Base-by-base conservation (phyloP, 2,329 filamentous ascomycete genomes). In the Aureobasidium sp. region DNA sequence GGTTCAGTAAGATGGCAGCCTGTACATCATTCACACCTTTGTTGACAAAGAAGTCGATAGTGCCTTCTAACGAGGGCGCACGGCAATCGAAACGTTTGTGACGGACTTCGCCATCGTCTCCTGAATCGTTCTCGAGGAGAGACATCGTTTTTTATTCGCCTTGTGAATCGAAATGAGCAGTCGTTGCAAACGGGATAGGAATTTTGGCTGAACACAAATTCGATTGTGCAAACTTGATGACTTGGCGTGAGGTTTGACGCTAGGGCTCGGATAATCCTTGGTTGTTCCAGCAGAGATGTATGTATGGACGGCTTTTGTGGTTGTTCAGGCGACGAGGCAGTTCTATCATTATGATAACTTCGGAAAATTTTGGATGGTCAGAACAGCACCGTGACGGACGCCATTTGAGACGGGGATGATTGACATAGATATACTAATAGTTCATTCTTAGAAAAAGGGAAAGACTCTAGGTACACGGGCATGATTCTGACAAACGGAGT, bases 41-140 rank as follows among this genome's bases (percentile, higher is more conserved):
- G 5, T 27, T 26, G 5, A 15, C 12, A 6, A 39, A 52, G 50
- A 52, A 52, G 2, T 52, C 50, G 34, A 39, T 37, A 7, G 39
- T 52, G 3, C 34, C 50, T 7, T 20, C 20, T 1, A 52, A 20
- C 26, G 50, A 52, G n/a, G 50, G 50, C 8, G 50, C 50, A 37
- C 20, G n/a, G 20, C 39, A 52, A 13, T 52, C 50, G 50, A 52
- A 52, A 23, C 50, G 50, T 27, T 39, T 52, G 50, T 52, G 50
- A 26, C 50, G 32, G 50, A 52, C n/a, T 27, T 52, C 50, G n/a
- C 50, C 50, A 39, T 52, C 50, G 9, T 52, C 50, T 39, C 50
- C 50, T 10, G 50, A 52, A 8, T 52, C 50, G 17, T 23, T 39
- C 50, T 52, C 50, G 20, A 52, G 50, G 12, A 52, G 50, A 39